A percentile compares a stretch with the other conserved stretches of the same genome.
Evolutionary conservation across 1,284 basidiomycete species (phyloP).

Genomic region (Papiliotrema terrestris): DNA sequence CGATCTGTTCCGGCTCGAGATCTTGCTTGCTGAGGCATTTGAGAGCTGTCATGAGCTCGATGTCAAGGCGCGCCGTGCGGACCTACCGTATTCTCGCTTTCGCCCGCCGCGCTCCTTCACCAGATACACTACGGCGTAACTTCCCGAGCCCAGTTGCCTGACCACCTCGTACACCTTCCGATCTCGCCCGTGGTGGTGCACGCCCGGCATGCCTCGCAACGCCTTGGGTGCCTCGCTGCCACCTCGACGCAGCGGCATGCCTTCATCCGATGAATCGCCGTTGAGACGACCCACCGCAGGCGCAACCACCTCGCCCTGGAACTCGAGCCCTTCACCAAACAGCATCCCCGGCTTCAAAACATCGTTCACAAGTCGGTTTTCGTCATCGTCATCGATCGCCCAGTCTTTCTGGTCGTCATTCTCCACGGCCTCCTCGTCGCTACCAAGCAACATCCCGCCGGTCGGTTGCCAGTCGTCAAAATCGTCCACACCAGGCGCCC

Average conservation of each 20-base stretch:
- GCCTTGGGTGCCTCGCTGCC: constrained; percentile 36
- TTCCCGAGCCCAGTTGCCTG: constrained; percentile 76
- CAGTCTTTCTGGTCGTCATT: constrained; percentile 16
- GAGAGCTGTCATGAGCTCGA: constrained; percentile 57
- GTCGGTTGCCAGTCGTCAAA: constrained; percentile 42
- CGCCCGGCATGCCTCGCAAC: constrained; percentile 6
- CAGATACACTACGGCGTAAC: constrained; percentile 90
- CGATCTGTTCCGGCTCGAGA: constrained; percentile 78
- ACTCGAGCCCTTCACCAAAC: constrained; percentile 46
- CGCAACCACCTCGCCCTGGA: constrained; percentile 44
- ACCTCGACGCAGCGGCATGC: constrained; percentile 36
- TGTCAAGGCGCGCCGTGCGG: neutral
- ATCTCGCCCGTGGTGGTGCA: neutral
- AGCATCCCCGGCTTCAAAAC: constrained; percentile 36
- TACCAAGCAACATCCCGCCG: constrained; percentile 40
- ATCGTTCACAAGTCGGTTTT: constrained; percentile 27
- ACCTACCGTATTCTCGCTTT: constrained; percentile 68
- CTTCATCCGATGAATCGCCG: constrained; percentile 22
- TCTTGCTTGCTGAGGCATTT: constrained; percentile 94
- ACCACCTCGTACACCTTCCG: constrained; percentile 68
- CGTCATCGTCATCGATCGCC: constrained; percentile 11
- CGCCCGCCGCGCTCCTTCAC: constrained; percentile 80
- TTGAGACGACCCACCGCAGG: constrained; percentile 34
- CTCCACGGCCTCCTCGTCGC: constrained; percentile 22
- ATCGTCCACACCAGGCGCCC: constrained; percentile 29